phyloP scores from a whole-genome alignment of 2,329 filamentous ascomycete species.

The Verticillium albo-atrum region DNA sequence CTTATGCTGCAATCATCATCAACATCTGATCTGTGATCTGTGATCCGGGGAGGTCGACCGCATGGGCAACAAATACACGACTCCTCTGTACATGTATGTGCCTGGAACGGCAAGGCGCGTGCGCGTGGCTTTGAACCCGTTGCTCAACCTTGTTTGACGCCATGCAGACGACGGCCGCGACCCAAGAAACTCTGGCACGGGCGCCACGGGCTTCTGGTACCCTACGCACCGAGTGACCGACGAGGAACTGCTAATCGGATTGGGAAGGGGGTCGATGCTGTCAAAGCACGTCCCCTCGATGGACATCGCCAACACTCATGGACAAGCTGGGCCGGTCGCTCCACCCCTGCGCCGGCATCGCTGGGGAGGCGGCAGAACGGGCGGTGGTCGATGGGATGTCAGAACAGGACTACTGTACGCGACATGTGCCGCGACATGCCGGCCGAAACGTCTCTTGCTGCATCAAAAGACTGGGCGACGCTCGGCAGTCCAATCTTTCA shows the following conservation, averaged over 20 bases:
- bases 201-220: background rate
- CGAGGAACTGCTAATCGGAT: background rate
- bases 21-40: background rate
- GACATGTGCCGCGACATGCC: background rate
- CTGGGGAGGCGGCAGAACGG: background rate
- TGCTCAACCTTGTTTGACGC: conserved; percentile 14
- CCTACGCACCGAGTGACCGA: background rate
- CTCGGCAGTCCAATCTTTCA: background rate
- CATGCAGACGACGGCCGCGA: conserved; percentile 9
- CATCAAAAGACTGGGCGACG: background rate
- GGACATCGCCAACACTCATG: background rate
- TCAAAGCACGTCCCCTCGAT: background rate
- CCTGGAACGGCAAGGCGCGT: background rate
- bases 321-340: background rate
- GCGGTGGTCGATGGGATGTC: background rate
- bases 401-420: background rate
- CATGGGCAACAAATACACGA: background rate
- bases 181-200: background rate
- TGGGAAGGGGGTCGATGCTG: background rate
- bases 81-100: background rate
- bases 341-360: background rate
- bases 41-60: background rate
- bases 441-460: background rate
- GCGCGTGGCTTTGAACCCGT: background rate
- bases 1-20: background rate